A percentile compares a stretch with the other conserved stretches of the same genome.
Conservation (phyloP, 129 eudicot species). For the Escallonia rubra region DNA sequence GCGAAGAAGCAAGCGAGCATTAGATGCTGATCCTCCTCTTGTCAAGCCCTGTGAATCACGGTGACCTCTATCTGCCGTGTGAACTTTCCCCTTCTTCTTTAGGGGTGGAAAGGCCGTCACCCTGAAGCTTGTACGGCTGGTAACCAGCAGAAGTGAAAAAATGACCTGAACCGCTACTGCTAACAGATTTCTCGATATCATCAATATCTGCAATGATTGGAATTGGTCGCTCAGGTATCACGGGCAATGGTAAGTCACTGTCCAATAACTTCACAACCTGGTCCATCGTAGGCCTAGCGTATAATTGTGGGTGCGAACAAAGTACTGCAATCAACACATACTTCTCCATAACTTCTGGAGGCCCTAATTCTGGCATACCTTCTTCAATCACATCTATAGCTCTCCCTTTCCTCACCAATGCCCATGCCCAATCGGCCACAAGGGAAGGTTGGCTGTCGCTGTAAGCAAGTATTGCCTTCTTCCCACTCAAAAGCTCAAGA, state of each 20-base stretch:
- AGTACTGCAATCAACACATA: constrained; percentile 75
- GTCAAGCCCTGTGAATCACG: not conserved
- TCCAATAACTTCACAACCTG: constrained; percentile 82
- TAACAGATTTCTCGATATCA: constrained; percentile 68
- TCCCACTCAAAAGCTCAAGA: constrained; percentile 87
- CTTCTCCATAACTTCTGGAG: constrained; percentile 65
- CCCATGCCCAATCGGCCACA: constrained; percentile 93
- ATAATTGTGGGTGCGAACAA: constrained; percentile 82
- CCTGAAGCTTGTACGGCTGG: constrained; percentile 30
- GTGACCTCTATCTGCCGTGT: not conserved
- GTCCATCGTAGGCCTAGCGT: constrained; percentile 91
- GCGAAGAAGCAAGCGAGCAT: not conserved
- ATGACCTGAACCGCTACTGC: constrained; percentile 61
- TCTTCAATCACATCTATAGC: constrained; percentile 65
- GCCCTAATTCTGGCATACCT: constrained; percentile 56
- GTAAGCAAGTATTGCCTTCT: constrained; percentile 53
- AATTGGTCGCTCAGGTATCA: constrained; percentile 79
- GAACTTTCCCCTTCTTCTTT: constrained; percentile 13
- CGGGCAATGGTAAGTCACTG: constrained; percentile 56
- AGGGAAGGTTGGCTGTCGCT: constrained; percentile 60
- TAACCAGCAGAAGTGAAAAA: constrained; percentile 55
- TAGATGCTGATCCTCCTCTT: not conserved
- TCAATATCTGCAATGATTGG: constrained; percentile 52
- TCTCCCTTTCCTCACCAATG: constrained; percentile 63
- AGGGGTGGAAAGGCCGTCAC: constrained; percentile 8